Conservation (phyloP, 2,329 filamentous ascomycete genomes). For the Penicillium sp. region DNA sequence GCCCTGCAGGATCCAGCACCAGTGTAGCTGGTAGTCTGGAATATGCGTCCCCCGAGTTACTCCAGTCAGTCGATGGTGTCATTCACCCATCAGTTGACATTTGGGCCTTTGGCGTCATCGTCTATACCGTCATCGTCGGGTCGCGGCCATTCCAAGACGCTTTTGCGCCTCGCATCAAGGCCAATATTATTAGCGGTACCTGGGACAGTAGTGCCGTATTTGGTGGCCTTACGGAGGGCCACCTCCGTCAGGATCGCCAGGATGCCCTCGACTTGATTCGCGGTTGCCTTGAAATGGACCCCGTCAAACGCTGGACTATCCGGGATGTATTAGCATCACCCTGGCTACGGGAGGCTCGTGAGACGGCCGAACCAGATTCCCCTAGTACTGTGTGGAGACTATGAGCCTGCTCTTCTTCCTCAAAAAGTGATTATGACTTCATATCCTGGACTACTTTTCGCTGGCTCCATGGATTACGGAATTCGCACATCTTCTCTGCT, state of each 20-base stretch:
- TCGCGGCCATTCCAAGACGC: constrained; percentile 60
- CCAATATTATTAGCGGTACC: constrained; percentile 57
- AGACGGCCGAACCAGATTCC: constrained; percentile 26
- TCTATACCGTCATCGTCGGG: constrained; percentile 59
- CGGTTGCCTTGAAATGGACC: constrained; percentile 58
- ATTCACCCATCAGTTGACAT: constrained; percentile 57
- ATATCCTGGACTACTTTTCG: neutral
- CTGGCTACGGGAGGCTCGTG: constrained; percentile 51
- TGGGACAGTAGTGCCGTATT: constrained; percentile 55
- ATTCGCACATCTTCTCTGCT: constrained; percentile 1
- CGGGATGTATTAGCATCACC: constrained; percentile 52
- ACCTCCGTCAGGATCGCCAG: constrained; percentile 42
- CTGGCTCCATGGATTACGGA: neutral
- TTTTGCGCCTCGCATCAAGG: constrained; percentile 56
- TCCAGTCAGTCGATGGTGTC: constrained; percentile 39
- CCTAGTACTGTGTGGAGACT: constrained; percentile 38
- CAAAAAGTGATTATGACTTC: neutral
- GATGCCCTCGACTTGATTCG: constrained; percentile 55
- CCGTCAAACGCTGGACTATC: constrained; percentile 55
- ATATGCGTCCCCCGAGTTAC: constrained; percentile 50
- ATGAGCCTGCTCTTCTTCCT: constrained; percentile 21
- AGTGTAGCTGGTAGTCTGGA: constrained; percentile 59
- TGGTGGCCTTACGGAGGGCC: constrained; percentile 38
- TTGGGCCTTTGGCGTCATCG: constrained; percentile 64
- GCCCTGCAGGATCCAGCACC: constrained; percentile 54